Evolutionary conservation across 2,329 filamentous ascomycete species (phyloP).

Genomic region (Fusarium staphyleae): DNA sequence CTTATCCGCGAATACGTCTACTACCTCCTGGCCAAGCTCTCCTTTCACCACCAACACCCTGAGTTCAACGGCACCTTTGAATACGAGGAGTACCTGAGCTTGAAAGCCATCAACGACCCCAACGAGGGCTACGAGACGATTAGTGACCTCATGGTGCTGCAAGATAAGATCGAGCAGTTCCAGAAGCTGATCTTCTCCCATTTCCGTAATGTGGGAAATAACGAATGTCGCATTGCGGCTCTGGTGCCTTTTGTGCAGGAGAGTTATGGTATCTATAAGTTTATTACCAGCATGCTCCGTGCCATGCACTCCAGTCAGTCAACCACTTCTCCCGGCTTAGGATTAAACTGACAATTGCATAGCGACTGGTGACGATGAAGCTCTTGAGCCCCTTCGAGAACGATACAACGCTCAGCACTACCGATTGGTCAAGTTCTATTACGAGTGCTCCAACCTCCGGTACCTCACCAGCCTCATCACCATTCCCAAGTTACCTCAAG

Average conservation of each 20-base stretch:
- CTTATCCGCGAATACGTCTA: constrained; percentile 97
- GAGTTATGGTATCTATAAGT: constrained; percentile 99
- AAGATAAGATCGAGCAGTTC: constrained; percentile 98
- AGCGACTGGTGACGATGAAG: constrained; percentile 93
- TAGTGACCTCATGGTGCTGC: constrained; percentile 91
- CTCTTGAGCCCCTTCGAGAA: constrained; percentile 83
- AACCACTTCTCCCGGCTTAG: background rate
- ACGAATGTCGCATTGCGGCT: constrained; percentile 95
- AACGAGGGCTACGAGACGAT: constrained; percentile 99
- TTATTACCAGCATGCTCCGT: constrained; percentile 98
- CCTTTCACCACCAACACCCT: constrained; percentile 95
- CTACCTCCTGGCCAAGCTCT: constrained; percentile 91
- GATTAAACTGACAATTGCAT: constrained; percentile 31
- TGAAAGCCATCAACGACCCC: constrained; percentile 98
- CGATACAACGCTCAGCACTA: constrained; percentile 97
- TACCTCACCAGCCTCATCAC: constrained; percentile 97
- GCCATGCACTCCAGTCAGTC: constrained; percentile 92
- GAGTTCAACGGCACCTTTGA: constrained; percentile 99
- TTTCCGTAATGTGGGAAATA: constrained; percentile 89
- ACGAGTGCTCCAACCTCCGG: constrained; percentile 96
- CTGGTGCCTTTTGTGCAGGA: constrained; percentile 94
- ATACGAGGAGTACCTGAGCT: constrained; percentile 97
- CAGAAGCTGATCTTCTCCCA: constrained; percentile 98
- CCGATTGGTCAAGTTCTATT: constrained; percentile 96
- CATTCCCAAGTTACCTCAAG: constrained; percentile 92